Evolutionary conservation across 306 rosid genomes (phyloP).

Genomic region (Astragalus glycyphyllos): DNA sequence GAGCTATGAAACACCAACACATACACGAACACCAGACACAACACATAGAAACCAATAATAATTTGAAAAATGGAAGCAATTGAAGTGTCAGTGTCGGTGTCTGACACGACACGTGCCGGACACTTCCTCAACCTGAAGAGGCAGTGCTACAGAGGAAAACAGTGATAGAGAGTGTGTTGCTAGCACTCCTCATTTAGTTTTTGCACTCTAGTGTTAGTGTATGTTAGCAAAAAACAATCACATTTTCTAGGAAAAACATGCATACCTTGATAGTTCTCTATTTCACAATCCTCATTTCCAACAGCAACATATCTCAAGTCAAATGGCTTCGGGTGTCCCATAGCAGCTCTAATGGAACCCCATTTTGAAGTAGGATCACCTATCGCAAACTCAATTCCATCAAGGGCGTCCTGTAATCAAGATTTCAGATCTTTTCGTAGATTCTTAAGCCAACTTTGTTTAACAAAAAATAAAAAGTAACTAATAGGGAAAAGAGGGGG

Average conservation of each 20-base stretch:
- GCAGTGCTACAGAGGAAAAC: no score
- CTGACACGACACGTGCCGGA: no score
- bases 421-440: conserved; percentile 11
- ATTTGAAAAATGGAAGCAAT: no score
- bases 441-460: neutral
- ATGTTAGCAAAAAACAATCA: conserved; percentile 15
- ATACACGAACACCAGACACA: no score
- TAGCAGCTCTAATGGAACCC: conserved; percentile 83
- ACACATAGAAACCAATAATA: no score
- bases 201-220: conserved; percentile 9
- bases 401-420: conserved; percentile 85
- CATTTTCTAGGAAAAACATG: conserved; percentile 27
- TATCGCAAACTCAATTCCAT: conserved; percentile 91
- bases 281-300: conserved; percentile 93
- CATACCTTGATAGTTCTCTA: conserved; percentile 77
- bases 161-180: no score
- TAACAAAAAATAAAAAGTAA: neutral
- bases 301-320: conserved; percentile 83
- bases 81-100: no score
- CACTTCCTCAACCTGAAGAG: no score
- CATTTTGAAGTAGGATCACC: conserved; percentile 76
- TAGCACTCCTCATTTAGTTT: neutral
- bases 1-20: no score
- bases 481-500: neutral
- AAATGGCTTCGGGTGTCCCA: conserved; percentile 95